A percentile compares a stretch with the other conserved stretches of the same genome.
phyloP scores from a whole-genome alignment of 2,329 filamentous ascomycete genomes.

The Paraphaeosphaeria minitans region DNA sequence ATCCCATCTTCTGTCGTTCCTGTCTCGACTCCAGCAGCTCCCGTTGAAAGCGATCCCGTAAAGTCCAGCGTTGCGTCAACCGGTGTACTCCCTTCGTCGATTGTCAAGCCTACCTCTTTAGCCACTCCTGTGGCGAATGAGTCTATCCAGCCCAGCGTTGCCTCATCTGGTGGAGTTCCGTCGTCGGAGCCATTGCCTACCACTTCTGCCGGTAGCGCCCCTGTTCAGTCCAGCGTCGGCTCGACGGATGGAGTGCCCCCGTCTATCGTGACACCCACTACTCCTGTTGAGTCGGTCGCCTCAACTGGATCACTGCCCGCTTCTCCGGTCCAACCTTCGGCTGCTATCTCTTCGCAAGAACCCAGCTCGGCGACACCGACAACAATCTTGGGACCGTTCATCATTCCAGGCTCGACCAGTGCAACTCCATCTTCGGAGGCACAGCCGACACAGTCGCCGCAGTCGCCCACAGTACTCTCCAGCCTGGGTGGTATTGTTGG shows the following conservation, averaged over 20 bases:
- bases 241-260: conserved; percentile 13
- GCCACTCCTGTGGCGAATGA: neutral
- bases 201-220: neutral
- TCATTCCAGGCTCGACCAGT: conserved; percentile 26
- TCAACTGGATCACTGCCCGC: conserved; percentile 1
- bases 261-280: conserved; percentile 1
- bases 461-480: neutral
- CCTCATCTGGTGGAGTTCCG: conserved; percentile 16
- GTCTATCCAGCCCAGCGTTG: conserved; percentile 3
- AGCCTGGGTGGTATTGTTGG: conserved; percentile 10
- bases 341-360: neutral
- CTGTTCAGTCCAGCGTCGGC: conserved; percentile 2
- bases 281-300: neutral
- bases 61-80: conserved; percentile 8
- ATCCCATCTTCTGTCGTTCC: conserved; percentile 8
- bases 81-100: conserved; percentile 2
- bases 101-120: neutral
- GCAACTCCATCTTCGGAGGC: conserved; percentile 21
- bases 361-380: conserved; percentile 16
- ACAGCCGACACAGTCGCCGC: conserved; percentile 20
- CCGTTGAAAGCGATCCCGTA: neutral
- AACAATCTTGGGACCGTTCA: conserved; percentile 20
- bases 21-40: conserved; percentile 1
- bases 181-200: conserved; percentile 22
- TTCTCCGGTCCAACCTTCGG: neutral